phyloP scores from a whole-genome alignment of 1,139 yeast genomes.

The Kurtzmaniella quercitrusa region DNA sequence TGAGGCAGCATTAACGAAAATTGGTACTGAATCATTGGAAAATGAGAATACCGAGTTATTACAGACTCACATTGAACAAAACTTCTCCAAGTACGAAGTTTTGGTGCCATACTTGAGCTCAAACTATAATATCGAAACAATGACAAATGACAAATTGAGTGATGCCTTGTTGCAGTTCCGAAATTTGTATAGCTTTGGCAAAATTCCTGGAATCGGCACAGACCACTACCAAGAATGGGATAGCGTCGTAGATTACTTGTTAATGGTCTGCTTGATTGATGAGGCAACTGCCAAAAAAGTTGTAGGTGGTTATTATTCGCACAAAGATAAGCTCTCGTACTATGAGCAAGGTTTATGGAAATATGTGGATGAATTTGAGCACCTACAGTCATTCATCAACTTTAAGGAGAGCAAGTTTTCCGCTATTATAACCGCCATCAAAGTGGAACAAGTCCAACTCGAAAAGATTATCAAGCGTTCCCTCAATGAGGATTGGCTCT shows the following conservation, averaged over 20 bases:
- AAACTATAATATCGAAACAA: not conserved
- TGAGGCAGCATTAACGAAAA: not conserved
- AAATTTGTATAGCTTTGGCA: not conserved
- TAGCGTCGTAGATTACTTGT: not conserved
- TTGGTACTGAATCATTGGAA: not conserved
- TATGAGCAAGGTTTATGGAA: not conserved
- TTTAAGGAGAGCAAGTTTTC: not conserved
- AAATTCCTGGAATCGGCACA: not conserved
- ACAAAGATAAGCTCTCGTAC: not conserved
- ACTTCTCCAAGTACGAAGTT: not conserved
- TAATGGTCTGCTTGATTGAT: not conserved
- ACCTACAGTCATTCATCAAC: not conserved
- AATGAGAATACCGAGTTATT: not conserved
- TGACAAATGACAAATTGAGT: not conserved
- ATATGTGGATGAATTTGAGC: not conserved
- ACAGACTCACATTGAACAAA: not conserved
- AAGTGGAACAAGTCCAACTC: not conserved
- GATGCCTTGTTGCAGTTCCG: not conserved
- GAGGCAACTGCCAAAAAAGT: not conserved
- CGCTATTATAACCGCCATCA: not conserved
- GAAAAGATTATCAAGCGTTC: not conserved
- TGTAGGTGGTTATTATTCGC: not conserved
- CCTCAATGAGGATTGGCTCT: not conserved
- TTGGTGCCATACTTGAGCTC: not conserved
- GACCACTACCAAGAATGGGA: conserved; percentile 1